Conservation (phyloP, 2,329 filamentous ascomycete genomes). For the Thielaviopsis populi region DNA sequence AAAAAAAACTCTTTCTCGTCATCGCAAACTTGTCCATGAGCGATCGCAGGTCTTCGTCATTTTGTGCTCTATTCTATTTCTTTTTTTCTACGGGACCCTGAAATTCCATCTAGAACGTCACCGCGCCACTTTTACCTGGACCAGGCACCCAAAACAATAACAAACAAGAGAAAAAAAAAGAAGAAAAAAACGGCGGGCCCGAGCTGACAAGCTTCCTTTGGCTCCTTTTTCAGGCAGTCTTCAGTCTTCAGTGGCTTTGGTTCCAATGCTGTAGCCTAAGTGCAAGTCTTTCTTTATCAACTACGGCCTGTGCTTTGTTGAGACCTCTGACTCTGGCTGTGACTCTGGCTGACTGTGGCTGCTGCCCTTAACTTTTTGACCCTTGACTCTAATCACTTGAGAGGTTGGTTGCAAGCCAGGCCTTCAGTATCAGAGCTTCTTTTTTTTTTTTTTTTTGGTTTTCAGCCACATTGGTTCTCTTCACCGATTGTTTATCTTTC, state of each 20-base stretch:
- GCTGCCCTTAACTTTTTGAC: neutral
- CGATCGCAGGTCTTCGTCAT: neutral
- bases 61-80: neutral
- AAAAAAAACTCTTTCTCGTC: neutral
- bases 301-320: neutral
- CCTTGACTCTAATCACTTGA: neutral
- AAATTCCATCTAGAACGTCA: conserved; percentile 1
- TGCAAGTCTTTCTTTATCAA: neutral
- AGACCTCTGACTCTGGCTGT: neutral
- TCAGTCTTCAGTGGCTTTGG: neutral
- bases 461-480: conserved; percentile 1
- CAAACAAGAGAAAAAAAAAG: neutral
- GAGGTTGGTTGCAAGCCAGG: neutral
- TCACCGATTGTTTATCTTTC: neutral
- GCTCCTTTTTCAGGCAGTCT: neutral
- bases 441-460: neutral
- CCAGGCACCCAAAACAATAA: neutral
- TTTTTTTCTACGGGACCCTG: neutral
- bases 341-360: neutral
- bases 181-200: conserved; percentile 3
- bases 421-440: neutral
- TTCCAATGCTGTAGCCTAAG: neutral
- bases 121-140: neutral
- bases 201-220: conserved; percentile 9
- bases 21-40: neutral